phyloP scores from a whole-genome alignment of 2,329 filamentous ascomycete genomes.

The Neonectria sp. region DNA sequence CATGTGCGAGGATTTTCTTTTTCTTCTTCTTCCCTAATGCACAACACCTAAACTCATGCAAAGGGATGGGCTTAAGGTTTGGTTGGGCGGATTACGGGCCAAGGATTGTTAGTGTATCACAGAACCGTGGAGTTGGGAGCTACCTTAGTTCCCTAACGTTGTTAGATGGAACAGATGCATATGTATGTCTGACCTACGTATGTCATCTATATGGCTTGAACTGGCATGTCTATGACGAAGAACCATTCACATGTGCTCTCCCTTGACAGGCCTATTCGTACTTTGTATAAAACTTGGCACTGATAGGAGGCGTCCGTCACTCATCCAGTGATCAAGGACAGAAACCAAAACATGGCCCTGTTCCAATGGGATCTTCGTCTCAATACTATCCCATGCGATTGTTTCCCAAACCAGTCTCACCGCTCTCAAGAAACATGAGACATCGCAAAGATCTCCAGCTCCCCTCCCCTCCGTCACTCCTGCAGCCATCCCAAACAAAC shows the following conservation, averaged over 20 bases:
- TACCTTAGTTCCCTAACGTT: conserved; percentile 1
- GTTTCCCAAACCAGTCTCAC: not conserved
- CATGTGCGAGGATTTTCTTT: not conserved
- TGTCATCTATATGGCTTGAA: not conserved
- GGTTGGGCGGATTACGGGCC: conserved; percentile 10
- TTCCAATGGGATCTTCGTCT: not conserved
- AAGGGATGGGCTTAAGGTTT: not conserved
- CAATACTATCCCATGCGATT: not conserved
- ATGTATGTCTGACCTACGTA: not conserved
- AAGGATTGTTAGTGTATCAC: conserved; percentile 3
- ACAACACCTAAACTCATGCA: conserved; percentile 25
- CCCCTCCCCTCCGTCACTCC: not conserved
- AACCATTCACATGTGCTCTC: conserved; percentile 4
- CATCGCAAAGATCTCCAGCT: not conserved
- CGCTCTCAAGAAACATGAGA: not conserved
- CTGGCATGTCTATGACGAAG: not conserved
- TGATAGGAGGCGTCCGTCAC: not conserved
- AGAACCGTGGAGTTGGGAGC: conserved; percentile 18
- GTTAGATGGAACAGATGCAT: conserved; percentile 4
- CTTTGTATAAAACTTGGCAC: not conserved
- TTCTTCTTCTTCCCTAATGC: conserved; percentile 10
- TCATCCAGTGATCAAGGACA: not conserved
- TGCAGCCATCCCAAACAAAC: not conserved
- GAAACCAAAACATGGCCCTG: not conserved
- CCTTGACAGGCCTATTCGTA: not conserved